Percentiles rank a stretch among this genome's conserved stretches.
Evolutionary conservation across 2,329 filamentous ascomycete species (phyloP).

Genomic region (Monosporascus sp.): DNA sequence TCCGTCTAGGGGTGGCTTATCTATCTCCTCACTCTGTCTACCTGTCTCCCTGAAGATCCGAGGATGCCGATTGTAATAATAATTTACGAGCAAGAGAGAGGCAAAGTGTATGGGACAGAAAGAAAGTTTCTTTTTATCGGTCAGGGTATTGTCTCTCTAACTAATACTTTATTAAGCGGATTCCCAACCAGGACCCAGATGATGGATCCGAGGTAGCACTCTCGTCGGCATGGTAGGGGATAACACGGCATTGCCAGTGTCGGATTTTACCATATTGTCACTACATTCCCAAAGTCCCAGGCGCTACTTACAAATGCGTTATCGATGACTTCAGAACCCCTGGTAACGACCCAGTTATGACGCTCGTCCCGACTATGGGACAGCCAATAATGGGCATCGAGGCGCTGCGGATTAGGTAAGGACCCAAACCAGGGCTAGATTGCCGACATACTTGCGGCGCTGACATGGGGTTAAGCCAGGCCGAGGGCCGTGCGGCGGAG

Average conservation of each 20-base stretch:
- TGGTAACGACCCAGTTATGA: no score
- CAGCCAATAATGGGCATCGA: neutral
- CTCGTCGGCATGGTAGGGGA: neutral
- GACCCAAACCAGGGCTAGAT: no score
- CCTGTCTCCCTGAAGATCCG: neutral
- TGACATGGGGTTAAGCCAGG: no score
- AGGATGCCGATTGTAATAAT: neutral
- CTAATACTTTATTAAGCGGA: neutral
- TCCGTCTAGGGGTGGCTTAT: neutral
- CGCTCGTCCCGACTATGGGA: neutral
- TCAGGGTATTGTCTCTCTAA: neutral
- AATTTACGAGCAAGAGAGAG: neutral
- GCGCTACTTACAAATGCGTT: no score
- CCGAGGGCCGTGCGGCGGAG: neutral
- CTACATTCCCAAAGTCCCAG: no score
- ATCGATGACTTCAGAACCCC: no score
- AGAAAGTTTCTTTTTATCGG: neutral
- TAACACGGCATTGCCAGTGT: no score
- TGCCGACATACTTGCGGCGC: no score
- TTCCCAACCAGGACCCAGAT: neutral
- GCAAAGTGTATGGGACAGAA: neutral
- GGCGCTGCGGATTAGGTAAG: no score
- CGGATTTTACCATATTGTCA: no score
- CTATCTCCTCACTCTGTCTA: neutral
- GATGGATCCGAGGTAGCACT: neutral